These are phyloP conservation scores for Calendula officinalis DNA, from an alignment of 129 eudicot species.

Conservation along the genomic window DNA sequence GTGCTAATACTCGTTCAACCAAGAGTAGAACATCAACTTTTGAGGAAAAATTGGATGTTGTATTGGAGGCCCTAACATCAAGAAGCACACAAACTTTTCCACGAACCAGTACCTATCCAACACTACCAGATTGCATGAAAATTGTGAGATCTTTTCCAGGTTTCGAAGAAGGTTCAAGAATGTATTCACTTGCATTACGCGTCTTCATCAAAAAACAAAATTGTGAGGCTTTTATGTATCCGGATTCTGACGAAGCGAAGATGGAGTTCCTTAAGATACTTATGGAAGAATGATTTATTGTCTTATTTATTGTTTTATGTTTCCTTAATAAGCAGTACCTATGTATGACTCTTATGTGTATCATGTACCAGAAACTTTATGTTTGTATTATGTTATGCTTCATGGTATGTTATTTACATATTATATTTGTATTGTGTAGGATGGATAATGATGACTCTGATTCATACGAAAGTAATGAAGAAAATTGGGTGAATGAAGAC, in stretches of 20 bases:
- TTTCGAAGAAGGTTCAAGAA: not conserved
- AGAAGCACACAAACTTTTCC: slow-evolving; percentile 15
- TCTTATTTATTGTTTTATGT: not conserved
- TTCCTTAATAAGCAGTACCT: not conserved
- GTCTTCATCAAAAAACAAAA: not conserved
- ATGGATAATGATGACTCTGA: not conserved
- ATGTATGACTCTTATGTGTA: not conserved
- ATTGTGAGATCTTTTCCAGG: not conserved
- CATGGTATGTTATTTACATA: not conserved
- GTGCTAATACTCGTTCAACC: not conserved
- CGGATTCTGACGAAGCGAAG: not conserved
- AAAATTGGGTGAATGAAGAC: not conserved
- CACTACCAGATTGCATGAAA: not conserved
- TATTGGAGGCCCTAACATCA: not conserved
- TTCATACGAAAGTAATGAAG: not conserved
- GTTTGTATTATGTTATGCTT: not conserved
- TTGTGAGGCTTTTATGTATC: not conserved
- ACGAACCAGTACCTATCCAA: not conserved
- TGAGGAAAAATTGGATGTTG: not conserved
- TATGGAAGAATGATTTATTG: not conserved
- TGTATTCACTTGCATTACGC: not conserved
- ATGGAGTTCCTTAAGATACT: slow-evolving; percentile 1
- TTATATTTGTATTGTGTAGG: not conserved
- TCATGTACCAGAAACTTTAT: not conserved
- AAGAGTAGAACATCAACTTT: not conserved